Base-by-base conservation (phyloP, 2,329 filamentous ascomycete genomes). In the Pseudogymnoascus sp. region DNA sequence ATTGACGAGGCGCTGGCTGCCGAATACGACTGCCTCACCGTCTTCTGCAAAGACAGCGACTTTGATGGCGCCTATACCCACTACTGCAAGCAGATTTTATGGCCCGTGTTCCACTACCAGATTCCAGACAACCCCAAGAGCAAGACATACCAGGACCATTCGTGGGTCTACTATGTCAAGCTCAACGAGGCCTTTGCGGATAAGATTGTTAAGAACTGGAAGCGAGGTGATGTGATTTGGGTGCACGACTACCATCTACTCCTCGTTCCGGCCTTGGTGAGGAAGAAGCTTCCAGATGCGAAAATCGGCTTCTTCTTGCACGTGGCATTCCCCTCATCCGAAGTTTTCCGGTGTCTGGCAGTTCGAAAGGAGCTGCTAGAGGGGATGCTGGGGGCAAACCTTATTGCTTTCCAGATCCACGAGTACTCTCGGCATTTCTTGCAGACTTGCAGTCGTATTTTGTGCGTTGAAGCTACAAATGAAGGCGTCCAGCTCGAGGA, bases 61-160 rank as follows among this genome's bases (percentile, higher is more conserved):
- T 92, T 97, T 72, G 89, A 97, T 71, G 92, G 93, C 1, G 93
- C 96, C 76, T 97, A 97, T 73, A 86, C 88, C 11, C 93, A 97
- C 76, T 97, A 95, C 74, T 97, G 93, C 86, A 97, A 97, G 79
- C 91, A 93, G 72, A 96, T 97, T 63, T 81, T 97, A 6, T 97
- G 93, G 93, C 93, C 93, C 1, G 93, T 97, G 65, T 96, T 97
- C 76, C 93, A 97, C 76, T 97, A 97, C 75, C 93, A 97, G 76
- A 96, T 97, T 65, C 95, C 93, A 0, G 95, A 97, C 73, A 96
- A 96, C 73, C 93, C 93, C 26, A 96, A 96, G 81, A 97, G 92
- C 84, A 97, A 97, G 75, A 93, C 93, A 0, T 97, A 96, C 74
- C 89, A 96, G 74, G 93, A 97, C 70, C 93, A 97, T 76, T 97